Conservation (phyloP, 257 asterid genomes). For the Apocynum venetum region DNA sequence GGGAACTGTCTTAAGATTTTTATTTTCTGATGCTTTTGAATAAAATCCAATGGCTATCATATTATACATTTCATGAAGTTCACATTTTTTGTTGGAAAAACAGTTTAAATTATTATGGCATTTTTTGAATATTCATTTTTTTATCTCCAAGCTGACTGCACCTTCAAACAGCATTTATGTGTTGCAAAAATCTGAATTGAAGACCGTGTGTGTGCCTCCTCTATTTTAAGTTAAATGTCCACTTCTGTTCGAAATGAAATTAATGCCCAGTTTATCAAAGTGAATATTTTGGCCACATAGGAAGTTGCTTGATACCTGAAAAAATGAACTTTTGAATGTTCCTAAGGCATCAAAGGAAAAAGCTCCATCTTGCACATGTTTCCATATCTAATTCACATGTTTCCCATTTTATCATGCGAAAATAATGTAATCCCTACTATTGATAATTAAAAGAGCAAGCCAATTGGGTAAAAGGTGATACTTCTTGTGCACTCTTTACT, state of each 20-base stretch:
- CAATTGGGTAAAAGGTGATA: neutral
- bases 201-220: neutral
- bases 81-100: neutral
- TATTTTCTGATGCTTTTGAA: neutral
- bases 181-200: neutral
- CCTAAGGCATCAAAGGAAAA: neutral
- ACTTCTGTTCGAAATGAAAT: neutral
- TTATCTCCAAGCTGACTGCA: neutral
- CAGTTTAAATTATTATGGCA: neutral
- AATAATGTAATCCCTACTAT: neutral
- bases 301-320: conserved; percentile 4
- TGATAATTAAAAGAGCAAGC: neutral
- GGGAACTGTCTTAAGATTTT: neutral
- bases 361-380: neutral
- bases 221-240: neutral
- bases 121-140: too few species aligned
- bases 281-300: neutral
- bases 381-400: neutral
- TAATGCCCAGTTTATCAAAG: too few species aligned
- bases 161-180: neutral
- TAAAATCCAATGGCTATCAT: neutral
- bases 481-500: neutral
- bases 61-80: neutral
- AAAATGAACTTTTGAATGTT: neutral
- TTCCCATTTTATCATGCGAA: neutral